Evolutionary conservation across 768 basidiomycete genomes (phyloP), one percentile per base, ranked within the genome.

Genomic region (Termitomyces sp.): DNA sequence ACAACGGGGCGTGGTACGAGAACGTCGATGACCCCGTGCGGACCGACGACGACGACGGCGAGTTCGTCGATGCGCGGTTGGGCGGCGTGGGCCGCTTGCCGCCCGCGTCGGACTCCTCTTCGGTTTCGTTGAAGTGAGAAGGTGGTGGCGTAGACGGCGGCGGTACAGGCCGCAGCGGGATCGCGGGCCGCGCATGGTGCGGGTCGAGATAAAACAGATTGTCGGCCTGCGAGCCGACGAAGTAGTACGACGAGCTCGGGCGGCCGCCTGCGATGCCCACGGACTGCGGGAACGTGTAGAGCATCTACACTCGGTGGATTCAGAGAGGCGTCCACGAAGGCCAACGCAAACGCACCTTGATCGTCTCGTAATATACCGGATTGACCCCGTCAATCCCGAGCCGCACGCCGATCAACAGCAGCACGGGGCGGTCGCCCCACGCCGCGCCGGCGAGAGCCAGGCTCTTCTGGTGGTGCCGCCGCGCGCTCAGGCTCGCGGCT

Each of bases 211-310:
- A 90, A 67, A 93, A 88, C 7, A 98, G 80, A 49, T 86, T 89
- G 62, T 95, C 90, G 3, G 87, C 89, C 69, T 99, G 96, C 0
- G 88, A 82, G 16, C 93, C 96, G 48, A 99, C 91, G 68, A 99
- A 99, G 72, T 98, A 99, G 71, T 97, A 98, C 0, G 95, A 97
- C 0, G 93, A 95, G n/a, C 91, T 91, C 0, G 96, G 97, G 22
- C 97, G 83, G 2, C 96, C 96, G 39, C 97, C 96, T 0, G 96
- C 95, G 54, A 99, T 98, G 40, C 96, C 97, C 37, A 97, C 90
- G 2, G 89, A 93, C 74, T 98, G 96, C 0, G 95, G 95, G 72
- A 95, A 93, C 0, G 90, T 91, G 69, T 95, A 98, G 33, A 98
- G 71, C 26, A 82, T 78, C 94, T 96, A 1, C 32, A 22, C n/a